A percentile compares a stretch with the other conserved stretches of the same genome.
Conservation (phyloP, 257 asterid species). For the Rhazya stricta region DNA sequence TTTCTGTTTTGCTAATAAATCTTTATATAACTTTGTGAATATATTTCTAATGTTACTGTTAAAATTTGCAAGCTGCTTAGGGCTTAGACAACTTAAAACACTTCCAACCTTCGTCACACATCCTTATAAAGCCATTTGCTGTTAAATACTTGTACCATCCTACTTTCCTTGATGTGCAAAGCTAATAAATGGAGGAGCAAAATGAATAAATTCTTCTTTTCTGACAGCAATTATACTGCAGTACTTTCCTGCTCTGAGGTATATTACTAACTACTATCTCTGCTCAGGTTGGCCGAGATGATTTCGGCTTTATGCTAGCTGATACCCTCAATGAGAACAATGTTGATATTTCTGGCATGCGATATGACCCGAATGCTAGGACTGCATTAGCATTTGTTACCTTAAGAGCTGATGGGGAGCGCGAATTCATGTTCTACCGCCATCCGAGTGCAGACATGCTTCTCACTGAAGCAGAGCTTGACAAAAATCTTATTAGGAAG, state of each 20-base stretch:
- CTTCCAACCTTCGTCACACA: background rate
- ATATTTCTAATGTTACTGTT: background rate
- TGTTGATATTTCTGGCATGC: slow-evolving; percentile 30
- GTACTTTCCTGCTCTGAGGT: background rate
- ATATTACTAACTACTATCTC: background rate
- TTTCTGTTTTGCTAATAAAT: background rate
- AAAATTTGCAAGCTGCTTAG: no score
- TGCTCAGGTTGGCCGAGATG: slow-evolving; percentile 32
- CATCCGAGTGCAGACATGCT: slow-evolving; percentile 41
- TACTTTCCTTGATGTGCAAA: background rate
- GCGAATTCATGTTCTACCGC: slow-evolving; percentile 37
- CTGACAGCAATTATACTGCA: background rate
- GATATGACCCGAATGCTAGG: slow-evolving; percentile 27
- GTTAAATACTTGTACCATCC: background rate
- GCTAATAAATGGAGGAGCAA: background rate
- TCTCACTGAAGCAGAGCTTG: slow-evolving; percentile 33
- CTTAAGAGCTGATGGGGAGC: slow-evolving; percentile 30
- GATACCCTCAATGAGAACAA: slow-evolving; percentile 27
- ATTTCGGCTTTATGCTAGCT: slow-evolving; percentile 35
- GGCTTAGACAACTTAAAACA: background rate
- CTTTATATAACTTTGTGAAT: background rate
- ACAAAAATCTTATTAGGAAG: slow-evolving; percentile 30
- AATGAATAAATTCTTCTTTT: background rate
- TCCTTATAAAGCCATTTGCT: no score
- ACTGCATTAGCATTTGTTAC: slow-evolving; percentile 38